Percentiles rank a stretch among this genome's conserved stretches.
Conservation (phyloP, 139 green algal species). For the Diplosphaera chodatii region DNA sequence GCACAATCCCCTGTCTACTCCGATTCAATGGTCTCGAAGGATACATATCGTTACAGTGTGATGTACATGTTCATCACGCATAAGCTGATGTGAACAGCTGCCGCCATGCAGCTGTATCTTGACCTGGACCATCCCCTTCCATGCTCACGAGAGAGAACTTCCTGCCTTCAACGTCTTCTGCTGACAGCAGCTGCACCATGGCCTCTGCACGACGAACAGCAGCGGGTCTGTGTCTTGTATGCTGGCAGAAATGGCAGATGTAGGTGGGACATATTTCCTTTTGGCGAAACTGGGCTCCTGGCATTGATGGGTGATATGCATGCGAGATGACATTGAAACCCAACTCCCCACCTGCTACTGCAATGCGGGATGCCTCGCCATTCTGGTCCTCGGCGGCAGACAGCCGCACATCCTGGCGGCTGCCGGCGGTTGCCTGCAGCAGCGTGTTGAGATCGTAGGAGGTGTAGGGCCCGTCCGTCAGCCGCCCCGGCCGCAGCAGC, state of each 20-base stretch:
- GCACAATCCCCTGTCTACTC: no score
- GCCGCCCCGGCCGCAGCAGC: conserved; percentile 79
- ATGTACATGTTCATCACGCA: no score
- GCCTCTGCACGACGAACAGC: conserved; percentile 46
- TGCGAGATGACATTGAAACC: no score
- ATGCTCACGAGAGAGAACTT: conserved; percentile 50
- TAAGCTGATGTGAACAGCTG: conserved; percentile 36
- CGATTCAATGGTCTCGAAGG: no score
- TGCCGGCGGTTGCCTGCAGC: conserved; percentile 55
- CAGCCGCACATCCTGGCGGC: conserved; percentile 40
- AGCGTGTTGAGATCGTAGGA: conserved; percentile 97
- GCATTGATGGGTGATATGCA: no score
- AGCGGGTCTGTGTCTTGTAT: no score
- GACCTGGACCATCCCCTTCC: conserved; percentile 56
- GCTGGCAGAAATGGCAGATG: no score
- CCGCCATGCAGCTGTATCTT: conserved; percentile 48
- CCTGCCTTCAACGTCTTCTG: conserved; percentile 26
- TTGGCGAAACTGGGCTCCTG: no score
- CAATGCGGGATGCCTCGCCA: conserved; percentile 70
- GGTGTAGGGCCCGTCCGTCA: conserved; percentile 98
- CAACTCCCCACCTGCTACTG: conserved; percentile 53
- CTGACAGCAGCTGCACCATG: conserved; percentile 54
- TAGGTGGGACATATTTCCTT: no score
- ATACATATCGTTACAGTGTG: no score
- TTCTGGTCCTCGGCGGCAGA: conserved; percentile 49